phyloP scores from a whole-genome alignment of 768 basidiomycete species.

The Pleurotus ostreatus region DNA sequence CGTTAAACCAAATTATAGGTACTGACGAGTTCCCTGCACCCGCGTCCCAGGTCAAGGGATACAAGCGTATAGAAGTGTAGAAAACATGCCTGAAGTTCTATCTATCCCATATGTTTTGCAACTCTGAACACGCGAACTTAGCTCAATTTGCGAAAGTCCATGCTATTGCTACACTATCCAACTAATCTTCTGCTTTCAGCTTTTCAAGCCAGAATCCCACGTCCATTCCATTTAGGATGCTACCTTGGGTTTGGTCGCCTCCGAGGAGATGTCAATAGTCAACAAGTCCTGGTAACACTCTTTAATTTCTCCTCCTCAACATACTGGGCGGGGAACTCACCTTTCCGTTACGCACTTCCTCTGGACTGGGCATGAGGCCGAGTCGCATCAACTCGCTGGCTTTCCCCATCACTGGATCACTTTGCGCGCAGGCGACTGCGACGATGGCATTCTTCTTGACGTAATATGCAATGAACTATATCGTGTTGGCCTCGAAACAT shows the following conservation, averaged over 20 bases:
- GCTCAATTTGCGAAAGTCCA: not conserved
- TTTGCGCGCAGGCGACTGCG: constrained; percentile 76
- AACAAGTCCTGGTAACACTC: constrained; percentile 29
- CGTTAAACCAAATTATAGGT: not conserved
- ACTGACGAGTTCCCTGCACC: not conserved
- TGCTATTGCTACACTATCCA: not conserved
- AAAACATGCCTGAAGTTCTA: not conserved
- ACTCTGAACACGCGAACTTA: not conserved
- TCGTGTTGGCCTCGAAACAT: not conserved
- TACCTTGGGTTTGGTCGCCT: not conserved
- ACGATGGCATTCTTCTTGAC: constrained; percentile 58
- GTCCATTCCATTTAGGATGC: not conserved
- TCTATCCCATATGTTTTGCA: not conserved
- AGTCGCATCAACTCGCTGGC: constrained; percentile 75
- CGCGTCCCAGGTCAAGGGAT: constrained; percentile 71
- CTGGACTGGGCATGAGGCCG: constrained; percentile 74
- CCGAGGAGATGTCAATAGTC: constrained; percentile 31
- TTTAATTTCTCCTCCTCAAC: too few species aligned
- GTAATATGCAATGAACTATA: constrained; percentile 79
- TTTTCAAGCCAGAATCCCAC: too few species aligned
- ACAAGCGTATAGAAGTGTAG: constrained; percentile 66
- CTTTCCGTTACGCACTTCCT: constrained; percentile 73
- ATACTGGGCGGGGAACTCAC: constrained; percentile 27
- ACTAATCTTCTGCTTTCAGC: not conserved
- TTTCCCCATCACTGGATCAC: constrained; percentile 76